Conservation (phyloP, 2,329 filamentous ascomycete genomes). For the Trematosphaeria pertusa region DNA sequence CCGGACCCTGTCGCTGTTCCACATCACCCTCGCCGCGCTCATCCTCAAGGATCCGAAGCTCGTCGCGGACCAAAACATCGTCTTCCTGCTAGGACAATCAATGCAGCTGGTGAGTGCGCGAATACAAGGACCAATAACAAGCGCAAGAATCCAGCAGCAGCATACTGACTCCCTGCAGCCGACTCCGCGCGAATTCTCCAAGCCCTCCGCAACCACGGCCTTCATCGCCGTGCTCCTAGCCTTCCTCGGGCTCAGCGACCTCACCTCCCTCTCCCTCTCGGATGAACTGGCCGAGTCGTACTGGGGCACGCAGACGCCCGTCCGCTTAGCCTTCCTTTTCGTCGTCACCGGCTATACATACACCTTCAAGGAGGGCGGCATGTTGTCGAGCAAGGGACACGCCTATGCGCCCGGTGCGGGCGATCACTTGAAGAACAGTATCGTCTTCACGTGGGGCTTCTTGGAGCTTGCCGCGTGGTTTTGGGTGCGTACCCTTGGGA, state of each 20-base stretch:
- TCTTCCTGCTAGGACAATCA: constrained; percentile 81
- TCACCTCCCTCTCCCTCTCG: constrained; percentile 54
- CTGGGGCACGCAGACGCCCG: constrained; percentile 62
- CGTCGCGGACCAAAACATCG: constrained; percentile 79
- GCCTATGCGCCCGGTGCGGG: constrained; percentile 42
- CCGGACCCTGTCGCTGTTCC: constrained; percentile 80
- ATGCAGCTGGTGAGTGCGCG: constrained; percentile 74
- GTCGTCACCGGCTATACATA: constrained; percentile 69
- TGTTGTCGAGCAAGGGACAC: constrained; percentile 42
- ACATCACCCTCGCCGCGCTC: constrained; percentile 83
- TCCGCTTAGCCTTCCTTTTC: constrained; percentile 71
- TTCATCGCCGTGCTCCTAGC: constrained; percentile 74
- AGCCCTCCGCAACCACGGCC: constrained; percentile 71
- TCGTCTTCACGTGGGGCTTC: constrained; percentile 86
- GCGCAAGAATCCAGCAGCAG: too few species aligned
- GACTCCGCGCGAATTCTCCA: constrained; percentile 70
- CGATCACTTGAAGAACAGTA: constrained; percentile 79
- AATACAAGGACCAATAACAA: too few species aligned
- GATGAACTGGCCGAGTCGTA: constrained; percentile 53
- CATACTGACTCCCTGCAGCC: constrained; percentile 56
- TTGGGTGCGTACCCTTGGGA: constrained; percentile 66
- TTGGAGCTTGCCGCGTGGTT: constrained; percentile 87
- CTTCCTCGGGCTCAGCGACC: constrained; percentile 59
- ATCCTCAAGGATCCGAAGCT: constrained; percentile 76
- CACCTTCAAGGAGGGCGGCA: constrained; percentile 63